These are phyloP conservation scores for Botryobasidium botryosum DNA, from an alignment of 768 basidiomycete genomes.

Conservation along the genomic window DNA sequence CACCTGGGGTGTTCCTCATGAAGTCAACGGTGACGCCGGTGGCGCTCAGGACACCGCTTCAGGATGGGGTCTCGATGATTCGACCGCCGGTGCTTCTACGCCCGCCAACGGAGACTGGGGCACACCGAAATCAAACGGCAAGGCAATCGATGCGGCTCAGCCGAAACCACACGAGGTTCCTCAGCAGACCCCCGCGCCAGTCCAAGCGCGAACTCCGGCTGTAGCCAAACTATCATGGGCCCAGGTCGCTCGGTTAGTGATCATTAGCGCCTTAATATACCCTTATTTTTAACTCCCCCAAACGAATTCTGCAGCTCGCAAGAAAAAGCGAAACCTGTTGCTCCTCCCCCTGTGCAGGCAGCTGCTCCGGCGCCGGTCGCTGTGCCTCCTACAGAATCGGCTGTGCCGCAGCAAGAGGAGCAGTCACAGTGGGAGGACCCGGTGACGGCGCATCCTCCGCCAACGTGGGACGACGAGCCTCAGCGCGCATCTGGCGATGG, in stretches of 20 bases:
- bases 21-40: conserved; percentile 22
- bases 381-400: no score
- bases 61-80: conserved; percentile 9
- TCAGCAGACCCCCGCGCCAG: background rate
- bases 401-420: background rate
- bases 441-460: no score
- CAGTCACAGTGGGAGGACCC: no score
- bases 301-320: conserved; percentile 10
- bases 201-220: conserved; percentile 26
- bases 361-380: conserved; percentile 7
- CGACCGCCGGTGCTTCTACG: background rate
- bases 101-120: background rate
- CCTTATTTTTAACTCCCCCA: background rate
- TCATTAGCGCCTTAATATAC: background rate
- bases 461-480: no score
- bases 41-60: conserved; percentile 13
- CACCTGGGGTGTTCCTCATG: no score
- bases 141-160: background rate
- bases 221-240: conserved; percentile 76
- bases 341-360: conserved; percentile 23
- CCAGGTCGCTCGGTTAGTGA: conserved; percentile 54
- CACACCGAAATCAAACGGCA: no score
- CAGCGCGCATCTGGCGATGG: no score
- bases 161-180: background rate
- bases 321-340: conserved; percentile 17